Base-by-base conservation (phyloP, 2,329 filamentous ascomycete genomes). In the Colletotrichum camelliae region DNA sequence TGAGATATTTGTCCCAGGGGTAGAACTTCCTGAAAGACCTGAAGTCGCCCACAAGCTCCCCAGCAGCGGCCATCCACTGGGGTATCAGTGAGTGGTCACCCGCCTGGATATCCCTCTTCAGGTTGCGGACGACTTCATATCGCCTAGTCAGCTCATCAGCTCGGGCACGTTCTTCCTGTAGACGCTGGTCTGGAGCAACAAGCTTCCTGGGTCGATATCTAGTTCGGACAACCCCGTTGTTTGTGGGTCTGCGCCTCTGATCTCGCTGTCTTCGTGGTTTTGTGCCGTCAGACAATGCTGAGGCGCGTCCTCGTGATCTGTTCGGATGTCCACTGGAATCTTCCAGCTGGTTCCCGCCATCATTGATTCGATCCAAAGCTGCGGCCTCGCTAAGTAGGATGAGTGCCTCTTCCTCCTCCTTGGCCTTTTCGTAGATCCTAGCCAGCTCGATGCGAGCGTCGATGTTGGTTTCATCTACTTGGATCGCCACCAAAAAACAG, bases 371-470 rank as follows among this genome's bases (percentile, higher is more conserved):
- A 77, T 90, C 90, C 27, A 96, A 86, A 37, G 91, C 88, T 79
- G 96, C 90, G 10, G 95, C 93, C 82, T 97, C 94, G 39, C 93
- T 94, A 65, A 95, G 92, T 67, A 96, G 91, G 75, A 94, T 92
- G 74, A 96, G 91, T 2, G 96, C 96, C 80, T 95, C 92, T 80
- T 96, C 94, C 27, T 91, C 92, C 85, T 93, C 91, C 77, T 93
- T 93, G 60, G 90, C 90, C 77, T 90, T 92, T 82, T 97, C 95
- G 81, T 97, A 98, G 83, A 98, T 91, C 80, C 94, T 96, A 15
- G 95, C 95, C 12, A 98, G 88, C 79, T 95, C 92, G 35, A 94
- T 92, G 52, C 95, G 93, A 52, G 95, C 94, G 77, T 96, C 93
- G 64, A 96, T 92, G 74, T 94, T 93, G 55, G 91, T 88, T 60